Conservation (phyloP, 352 stramenopile species). For the Globisporangium barbulae region DNA sequence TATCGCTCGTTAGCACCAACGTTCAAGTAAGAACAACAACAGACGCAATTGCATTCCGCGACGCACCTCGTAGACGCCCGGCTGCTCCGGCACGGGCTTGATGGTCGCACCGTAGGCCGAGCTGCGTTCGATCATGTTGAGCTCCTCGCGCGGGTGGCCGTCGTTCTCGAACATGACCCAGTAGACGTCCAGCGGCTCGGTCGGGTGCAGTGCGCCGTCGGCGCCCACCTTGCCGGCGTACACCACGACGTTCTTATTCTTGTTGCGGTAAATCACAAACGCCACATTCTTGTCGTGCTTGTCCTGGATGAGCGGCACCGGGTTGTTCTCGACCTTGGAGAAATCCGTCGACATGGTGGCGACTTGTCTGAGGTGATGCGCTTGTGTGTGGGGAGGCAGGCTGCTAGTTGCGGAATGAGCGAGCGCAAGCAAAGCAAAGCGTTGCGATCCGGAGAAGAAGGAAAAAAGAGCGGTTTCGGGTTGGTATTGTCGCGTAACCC, state of each 20-base stretch:
- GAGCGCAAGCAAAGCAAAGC: neutral
- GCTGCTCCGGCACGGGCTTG: conserved; percentile 62
- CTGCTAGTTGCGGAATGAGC: conserved; percentile 7
- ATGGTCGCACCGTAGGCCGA: conserved; percentile 77
- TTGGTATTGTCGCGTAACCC: no score
- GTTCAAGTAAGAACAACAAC: neutral
- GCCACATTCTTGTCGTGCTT: conserved; percentile 74
- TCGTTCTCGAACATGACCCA: conserved; percentile 91
- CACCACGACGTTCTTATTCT: conserved; percentile 89
- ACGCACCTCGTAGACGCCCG: conserved; percentile 67
- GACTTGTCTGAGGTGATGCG: neutral
- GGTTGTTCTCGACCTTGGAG: conserved; percentile 87
- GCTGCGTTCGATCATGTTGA: conserved; percentile 88
- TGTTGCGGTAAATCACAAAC: conserved; percentile 89
- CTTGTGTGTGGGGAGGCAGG: conserved; percentile 5
- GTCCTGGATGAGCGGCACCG: conserved; percentile 65
- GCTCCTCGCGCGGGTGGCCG: conserved; percentile 70
- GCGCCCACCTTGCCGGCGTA: conserved; percentile 67
- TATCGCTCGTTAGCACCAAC: neutral
- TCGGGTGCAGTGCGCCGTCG: conserved; percentile 59
- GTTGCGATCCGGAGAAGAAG: neutral
- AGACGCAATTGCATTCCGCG: neutral
- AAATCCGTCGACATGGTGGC: conserved; percentile 79
- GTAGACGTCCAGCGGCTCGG: conserved; percentile 80
- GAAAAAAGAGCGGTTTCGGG: conserved; percentile 1